Percentiles rank a stretch among this genome's conserved stretches.
Conservation (phyloP, 2,329 filamentous ascomycete genomes). For the Neopestalotiopsis clavispora region DNA sequence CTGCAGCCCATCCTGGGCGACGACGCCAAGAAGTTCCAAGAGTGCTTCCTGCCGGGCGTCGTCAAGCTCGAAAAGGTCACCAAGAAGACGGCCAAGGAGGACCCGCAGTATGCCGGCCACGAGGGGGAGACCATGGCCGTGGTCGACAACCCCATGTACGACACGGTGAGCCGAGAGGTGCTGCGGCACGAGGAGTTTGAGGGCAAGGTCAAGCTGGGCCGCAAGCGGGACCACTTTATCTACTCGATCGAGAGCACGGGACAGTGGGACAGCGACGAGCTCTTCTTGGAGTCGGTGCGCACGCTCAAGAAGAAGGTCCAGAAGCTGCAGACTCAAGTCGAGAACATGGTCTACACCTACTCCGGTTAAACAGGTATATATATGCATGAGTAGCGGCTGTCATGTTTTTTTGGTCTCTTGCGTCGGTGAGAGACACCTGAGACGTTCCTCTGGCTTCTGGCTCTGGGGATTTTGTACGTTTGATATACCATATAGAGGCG, state of each 20-base stretch:
- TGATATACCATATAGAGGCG: constrained; percentile 17
- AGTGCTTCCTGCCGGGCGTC: constrained; percentile 89
- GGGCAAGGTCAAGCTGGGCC: constrained; percentile 91
- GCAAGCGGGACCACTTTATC: constrained; percentile 94
- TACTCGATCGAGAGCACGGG: constrained; percentile 94
- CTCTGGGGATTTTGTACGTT: not conserved
- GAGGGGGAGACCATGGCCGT: constrained; percentile 87
- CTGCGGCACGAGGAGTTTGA: constrained; percentile 91
- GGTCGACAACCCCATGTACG: constrained; percentile 85
- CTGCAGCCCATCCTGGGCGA: constrained; percentile 79
- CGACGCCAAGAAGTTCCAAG: constrained; percentile 87
- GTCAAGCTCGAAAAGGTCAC: constrained; percentile 80
- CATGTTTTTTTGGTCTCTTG: not conserved
- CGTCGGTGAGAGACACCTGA: too few species aligned
- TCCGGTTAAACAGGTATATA: constrained; percentile 19
- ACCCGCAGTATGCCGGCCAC: constrained; percentile 73
- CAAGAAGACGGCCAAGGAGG: constrained; percentile 64
- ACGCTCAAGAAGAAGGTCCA: constrained; percentile 85
- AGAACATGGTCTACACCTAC: constrained; percentile 59
- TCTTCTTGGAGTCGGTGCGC: constrained; percentile 90
- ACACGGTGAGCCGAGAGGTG: constrained; percentile 93
- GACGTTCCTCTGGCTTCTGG: too few species aligned
- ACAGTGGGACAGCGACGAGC: constrained; percentile 90
- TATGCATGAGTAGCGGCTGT: not conserved
- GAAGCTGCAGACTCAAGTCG: constrained; percentile 72